Evolutionary conservation across 129 eudicot species (phyloP), one percentile per base, ranked within the genome.

Genomic region (Flaveria robusta): DNA sequence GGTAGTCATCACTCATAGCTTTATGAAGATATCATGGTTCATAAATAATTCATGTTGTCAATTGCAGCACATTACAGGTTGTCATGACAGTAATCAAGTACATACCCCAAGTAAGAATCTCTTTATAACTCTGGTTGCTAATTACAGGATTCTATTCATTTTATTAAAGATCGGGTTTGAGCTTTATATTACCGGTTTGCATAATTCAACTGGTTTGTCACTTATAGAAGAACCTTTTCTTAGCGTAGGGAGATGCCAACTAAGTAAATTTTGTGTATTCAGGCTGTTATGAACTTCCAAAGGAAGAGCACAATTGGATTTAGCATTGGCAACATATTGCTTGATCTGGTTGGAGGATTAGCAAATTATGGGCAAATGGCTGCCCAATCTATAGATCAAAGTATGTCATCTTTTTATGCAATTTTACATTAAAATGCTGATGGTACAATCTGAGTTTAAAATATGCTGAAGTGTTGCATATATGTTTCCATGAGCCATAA

Each of bases 81-180:
- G 83, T 82, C 56, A 91, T 95, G 97, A 95, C 99, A 9, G 86
- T 86, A 52, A 81, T 91, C 87, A 95, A 95, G 74, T 95, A 95
- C 76, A 91, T 95, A 76, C 99, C 99, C 55, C 99, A 95, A 88
- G 99, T 88, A 59, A 65, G 79, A 37, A 24, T 55, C 2, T 16
- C 18, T 68, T 69, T 20, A 54, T 52, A 31, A 77, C 46, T 31
- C 27, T 37, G 43, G 74, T 66, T 34, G 43, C 50, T 66, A 20
- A 46, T 22, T 63, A 1, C 41, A 50, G 23, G 16, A 46, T 62
- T 27, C 71, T 76, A 34, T 20, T 2, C 41, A 47, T 63, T 47
- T 46, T 4, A 22, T 13, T 46, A 23, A 16, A 26, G 10, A 52
- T 56, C 47, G 58, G 46, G 31, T 74, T 43, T 45, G 45, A 62